Evolutionary conservation across 2,329 filamentous ascomycete species (phyloP).

Genomic region (Colletotrichum sp.): DNA sequence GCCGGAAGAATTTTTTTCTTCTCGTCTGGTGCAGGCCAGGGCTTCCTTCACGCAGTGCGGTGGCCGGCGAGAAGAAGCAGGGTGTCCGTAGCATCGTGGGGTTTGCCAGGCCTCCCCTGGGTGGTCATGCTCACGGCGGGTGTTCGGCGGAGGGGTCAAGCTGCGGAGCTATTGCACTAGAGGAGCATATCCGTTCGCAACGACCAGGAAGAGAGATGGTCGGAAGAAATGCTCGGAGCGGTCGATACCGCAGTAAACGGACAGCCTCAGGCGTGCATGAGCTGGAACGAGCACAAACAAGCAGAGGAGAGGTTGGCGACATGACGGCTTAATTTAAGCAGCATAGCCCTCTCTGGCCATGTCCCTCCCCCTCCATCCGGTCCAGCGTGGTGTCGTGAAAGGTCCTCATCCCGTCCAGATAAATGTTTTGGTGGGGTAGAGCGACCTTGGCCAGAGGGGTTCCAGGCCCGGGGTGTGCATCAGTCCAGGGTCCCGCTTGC

Average conservation of each 20-base stretch:
- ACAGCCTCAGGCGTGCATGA: neutral
- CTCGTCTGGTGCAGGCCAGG: neutral
- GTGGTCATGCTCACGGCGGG: neutral
- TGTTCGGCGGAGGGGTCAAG: neutral
- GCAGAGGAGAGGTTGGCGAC: neutral
- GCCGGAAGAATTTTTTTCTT: neutral
- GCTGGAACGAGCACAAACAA: neutral
- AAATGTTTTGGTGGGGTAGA: neutral
- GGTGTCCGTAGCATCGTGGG: neutral
- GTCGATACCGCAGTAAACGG: neutral
- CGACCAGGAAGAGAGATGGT: neutral
- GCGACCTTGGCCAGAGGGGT: neutral
- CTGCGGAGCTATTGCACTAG: neutral
- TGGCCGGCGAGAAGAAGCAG: neutral
- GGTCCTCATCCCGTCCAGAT: neutral
- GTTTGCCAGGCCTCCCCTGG: neutral
- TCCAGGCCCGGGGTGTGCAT: neutral
- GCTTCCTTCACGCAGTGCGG: neutral
- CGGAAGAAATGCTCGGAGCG: neutral
- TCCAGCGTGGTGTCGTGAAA: neutral
- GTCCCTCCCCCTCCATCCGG: neutral
- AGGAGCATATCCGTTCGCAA: neutral
- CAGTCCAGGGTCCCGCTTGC: neutral
- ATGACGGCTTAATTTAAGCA: neutral
- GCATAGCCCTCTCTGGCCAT: neutral